phyloP scores from a whole-genome alignment of 1,284 basidiomycete genomes.

The Xanthoconium separans region DNA sequence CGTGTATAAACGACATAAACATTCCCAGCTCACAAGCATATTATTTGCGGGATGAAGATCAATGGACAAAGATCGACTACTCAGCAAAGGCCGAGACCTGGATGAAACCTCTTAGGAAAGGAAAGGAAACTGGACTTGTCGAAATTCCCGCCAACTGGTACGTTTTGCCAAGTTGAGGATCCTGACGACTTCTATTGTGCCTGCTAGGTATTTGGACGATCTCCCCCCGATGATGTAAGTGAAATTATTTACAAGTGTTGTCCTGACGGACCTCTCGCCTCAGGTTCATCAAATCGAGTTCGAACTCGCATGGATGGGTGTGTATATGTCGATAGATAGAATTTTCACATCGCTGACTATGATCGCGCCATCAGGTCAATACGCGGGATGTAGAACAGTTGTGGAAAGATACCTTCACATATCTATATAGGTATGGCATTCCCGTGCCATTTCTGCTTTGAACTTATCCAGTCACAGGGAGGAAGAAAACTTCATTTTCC shows the following conservation, averaged over 20 bases:
- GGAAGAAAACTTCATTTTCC: slow-evolving; percentile 72
- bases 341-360: not conserved
- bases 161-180: not conserved
- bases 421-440: slow-evolving; percentile 54
- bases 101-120: slow-evolving; percentile 74
- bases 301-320: slow-evolving; percentile 71
- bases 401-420: slow-evolving; percentile 76
- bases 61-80: slow-evolving; percentile 78
- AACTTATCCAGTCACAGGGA: slow-evolving; percentile 41
- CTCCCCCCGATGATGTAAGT: slow-evolving; percentile 67
- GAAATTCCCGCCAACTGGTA: slow-evolving; percentile 76
- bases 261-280: not conserved
- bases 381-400: slow-evolving; percentile 67
- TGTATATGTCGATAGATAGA: slow-evolving; percentile 39
- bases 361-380: slow-evolving; percentile 52
- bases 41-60: slow-evolving; percentile 67
- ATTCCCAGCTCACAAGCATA: slow-evolving; percentile 63
- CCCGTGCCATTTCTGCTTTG: not conserved
- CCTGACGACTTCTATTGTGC: not conserved
- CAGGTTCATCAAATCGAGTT: slow-evolving; percentile 64
- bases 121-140: slow-evolving; percentile 67
- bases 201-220: slow-evolving; percentile 58
- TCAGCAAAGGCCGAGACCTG: slow-evolving; percentile 56
- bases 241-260: not conserved
- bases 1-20: not conserved